These are phyloP conservation scores for Trypanosoma mega DNA, from an alignment of 208 protist genomes.

Conservation along the genomic window DNA sequence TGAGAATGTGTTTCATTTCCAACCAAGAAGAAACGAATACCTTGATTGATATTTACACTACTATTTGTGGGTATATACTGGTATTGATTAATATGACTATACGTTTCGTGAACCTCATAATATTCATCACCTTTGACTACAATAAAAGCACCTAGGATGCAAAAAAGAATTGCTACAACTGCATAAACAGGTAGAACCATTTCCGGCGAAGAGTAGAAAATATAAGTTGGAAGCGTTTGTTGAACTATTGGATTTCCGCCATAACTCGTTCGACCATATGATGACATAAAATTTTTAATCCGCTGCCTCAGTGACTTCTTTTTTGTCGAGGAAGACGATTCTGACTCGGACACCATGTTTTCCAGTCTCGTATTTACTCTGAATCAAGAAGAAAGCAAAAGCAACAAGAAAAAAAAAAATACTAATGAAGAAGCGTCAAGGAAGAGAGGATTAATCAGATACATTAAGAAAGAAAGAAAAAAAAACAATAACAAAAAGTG, in stretches of 20 bases:
- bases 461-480: no score
- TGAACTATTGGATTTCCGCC: slow-evolving; percentile 71
- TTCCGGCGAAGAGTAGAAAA: slow-evolving; percentile 52
- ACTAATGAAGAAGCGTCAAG: no score
- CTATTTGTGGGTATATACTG: slow-evolving; percentile 72
- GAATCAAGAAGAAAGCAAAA: no score
- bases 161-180: slow-evolving; percentile 49
- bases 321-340: no score
- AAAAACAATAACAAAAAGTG: no score
- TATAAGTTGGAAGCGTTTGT: slow-evolving; percentile 72
- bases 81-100: slow-evolving; percentile 71
- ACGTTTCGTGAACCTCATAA: slow-evolving; percentile 40
- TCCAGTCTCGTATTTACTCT: no score
- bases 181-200: slow-evolving; percentile 55
- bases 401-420: no score
- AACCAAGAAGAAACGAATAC: slow-evolving; percentile 46
- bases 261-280: slow-evolving; percentile 69
- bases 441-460: no score
- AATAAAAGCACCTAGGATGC: slow-evolving; percentile 41
- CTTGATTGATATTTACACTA: slow-evolving; percentile 67
- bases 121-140: slow-evolving; percentile 32
- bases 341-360: no score
- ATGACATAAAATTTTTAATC: slow-evolving; percentile 30
- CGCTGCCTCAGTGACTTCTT: no score
- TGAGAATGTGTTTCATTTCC: slow-evolving; percentile 53